Base-by-base conservation (phyloP, 192 early-diverging fungal species). In the Coemansia sp. region DNA sequence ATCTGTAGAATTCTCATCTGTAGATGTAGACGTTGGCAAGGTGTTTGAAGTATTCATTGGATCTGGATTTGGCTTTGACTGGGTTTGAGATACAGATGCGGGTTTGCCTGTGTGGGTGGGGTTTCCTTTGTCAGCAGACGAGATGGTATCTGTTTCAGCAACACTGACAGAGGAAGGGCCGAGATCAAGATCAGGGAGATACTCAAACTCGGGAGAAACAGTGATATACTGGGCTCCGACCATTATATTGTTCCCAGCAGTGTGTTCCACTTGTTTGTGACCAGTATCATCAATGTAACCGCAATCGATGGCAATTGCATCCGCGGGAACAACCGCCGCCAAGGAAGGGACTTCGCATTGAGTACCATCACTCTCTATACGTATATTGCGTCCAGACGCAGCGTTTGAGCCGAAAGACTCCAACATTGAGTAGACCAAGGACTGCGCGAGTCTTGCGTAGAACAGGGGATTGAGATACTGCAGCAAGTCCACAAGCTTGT, bases 401-500 rank as follows among this genome's bases (percentile, higher is more conserved):
- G 40, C 41, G 21, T 48, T 48, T 1, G 45, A 19, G 16, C 53
- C 41, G 19, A 75, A 63, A 5, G 69, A 71, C 38, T 67, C 61
- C 38, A 83, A 66, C 9, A 77, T 72, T 5, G 75, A 68, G 56
- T 69, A 48, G 23, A 81, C 65, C 41, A 76, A 67, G 13, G 71
- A 65, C 49, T 83, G 80, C 0, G 69, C 75, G 45, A 83, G 21
- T 18, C 80, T 75, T 16, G 75, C 80, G 18, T 83, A 83, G 39
- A 77, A 71, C 39, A 83, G 58, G n/a, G 80, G 80, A 38, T 83
- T 83, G 11, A 83, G 48, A 21, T 74, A 83, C 21, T 74, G 74
- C 41, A 83, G 49, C 3, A 83, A 54, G 53, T 67, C 56, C 7
- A 65, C 44, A 4, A 83, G 43, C 59, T 58, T 73, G 23, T 74